These are phyloP conservation scores for Penicillium parvum DNA, from an alignment of 495 filamentous ascomycete species.

Conservation along the genomic window DNA sequence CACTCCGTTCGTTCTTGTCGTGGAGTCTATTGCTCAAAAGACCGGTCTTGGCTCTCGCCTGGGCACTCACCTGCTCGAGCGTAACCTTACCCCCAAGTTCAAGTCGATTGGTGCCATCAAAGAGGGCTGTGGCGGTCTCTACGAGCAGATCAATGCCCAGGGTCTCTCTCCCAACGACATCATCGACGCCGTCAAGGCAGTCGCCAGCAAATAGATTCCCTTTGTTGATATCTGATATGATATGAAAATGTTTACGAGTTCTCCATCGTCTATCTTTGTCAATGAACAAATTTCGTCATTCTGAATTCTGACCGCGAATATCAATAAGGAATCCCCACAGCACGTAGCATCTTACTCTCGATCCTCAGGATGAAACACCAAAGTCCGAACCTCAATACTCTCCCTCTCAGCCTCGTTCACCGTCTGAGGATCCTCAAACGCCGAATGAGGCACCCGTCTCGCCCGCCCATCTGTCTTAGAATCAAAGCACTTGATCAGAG, in stretches of 20 bases:
- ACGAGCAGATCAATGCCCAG: constrained; percentile 35
- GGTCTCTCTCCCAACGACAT: constrained; percentile 35
- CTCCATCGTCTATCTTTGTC: too few relatives aligned
- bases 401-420: constrained; percentile 48
- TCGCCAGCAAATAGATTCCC: constrained; percentile 20
- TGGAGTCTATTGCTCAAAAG: constrained; percentile 40
- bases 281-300: too few relatives aligned
- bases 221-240: not conserved
- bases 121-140: constrained; percentile 37
- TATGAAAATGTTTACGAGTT: not conserved
- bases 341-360: constrained; percentile 32
- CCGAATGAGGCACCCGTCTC: constrained; percentile 55
- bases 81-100: constrained; percentile 34
- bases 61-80: constrained; percentile 31
- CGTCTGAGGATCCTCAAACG: constrained; percentile 53
- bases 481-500: constrained; percentile 71
- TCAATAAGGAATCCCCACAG: too few relatives aligned
- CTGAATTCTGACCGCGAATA: not conserved
- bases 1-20: constrained; percentile 31
- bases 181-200: constrained; percentile 22
- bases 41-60: constrained; percentile 39
- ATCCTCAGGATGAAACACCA: constrained; percentile 54
- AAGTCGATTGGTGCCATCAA: constrained; percentile 32
- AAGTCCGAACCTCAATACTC: constrained; percentile 61
- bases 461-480: constrained; percentile 53